Evolutionary conservation across 2,329 filamentous ascomycete species (phyloP).

Genomic region (Xylaria digitata): DNA sequence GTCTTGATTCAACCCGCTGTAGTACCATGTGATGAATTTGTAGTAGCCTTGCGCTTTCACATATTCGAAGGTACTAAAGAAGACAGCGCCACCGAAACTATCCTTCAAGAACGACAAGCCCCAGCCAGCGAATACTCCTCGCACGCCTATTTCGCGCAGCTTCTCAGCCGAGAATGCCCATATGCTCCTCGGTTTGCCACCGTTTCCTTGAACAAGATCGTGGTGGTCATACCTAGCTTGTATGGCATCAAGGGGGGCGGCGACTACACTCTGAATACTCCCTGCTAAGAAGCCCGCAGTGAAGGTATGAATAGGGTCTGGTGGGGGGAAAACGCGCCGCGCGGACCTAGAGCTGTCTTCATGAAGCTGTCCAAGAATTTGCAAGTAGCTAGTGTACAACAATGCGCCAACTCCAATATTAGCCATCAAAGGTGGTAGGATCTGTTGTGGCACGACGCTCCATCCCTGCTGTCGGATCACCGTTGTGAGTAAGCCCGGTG

Average conservation of each 20-base stretch:
- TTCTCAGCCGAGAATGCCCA: conserved; percentile 77
- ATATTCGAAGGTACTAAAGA: conserved; percentile 81
- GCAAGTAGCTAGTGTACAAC: conserved; percentile 80
- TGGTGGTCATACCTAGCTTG: conserved; percentile 76
- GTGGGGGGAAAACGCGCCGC: conserved; percentile 77
- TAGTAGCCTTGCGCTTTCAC: conserved; percentile 81
- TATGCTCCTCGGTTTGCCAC: conserved; percentile 68
- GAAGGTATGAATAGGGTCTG: conserved; percentile 71
- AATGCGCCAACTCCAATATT: conserved; percentile 80
- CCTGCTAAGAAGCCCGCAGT: conserved; percentile 77
- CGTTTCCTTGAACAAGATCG: conserved; percentile 58
- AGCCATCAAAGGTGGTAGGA: conserved; percentile 79
- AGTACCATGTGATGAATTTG: conserved; percentile 76
- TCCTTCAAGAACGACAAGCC: conserved; percentile 76
- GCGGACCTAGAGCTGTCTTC: conserved; percentile 68
- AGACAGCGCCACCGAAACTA: conserved; percentile 74
- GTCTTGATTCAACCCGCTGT: conserved; percentile 67
- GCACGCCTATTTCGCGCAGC: conserved; percentile 75
- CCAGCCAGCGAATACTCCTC: conserved; percentile 81
- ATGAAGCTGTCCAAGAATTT: conserved; percentile 73
- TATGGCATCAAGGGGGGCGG: conserved; percentile 80
- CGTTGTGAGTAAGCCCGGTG: conserved; percentile 74
- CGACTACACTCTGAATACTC: conserved; percentile 74
- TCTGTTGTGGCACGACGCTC: conserved; percentile 78
- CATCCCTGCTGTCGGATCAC: conserved; percentile 78